A percentile compares a stretch with the other conserved stretches of the same genome.
phyloP scores from a whole-genome alignment of 2,329 filamentous ascomycete genomes.

The Xylariaceae sp. region DNA sequence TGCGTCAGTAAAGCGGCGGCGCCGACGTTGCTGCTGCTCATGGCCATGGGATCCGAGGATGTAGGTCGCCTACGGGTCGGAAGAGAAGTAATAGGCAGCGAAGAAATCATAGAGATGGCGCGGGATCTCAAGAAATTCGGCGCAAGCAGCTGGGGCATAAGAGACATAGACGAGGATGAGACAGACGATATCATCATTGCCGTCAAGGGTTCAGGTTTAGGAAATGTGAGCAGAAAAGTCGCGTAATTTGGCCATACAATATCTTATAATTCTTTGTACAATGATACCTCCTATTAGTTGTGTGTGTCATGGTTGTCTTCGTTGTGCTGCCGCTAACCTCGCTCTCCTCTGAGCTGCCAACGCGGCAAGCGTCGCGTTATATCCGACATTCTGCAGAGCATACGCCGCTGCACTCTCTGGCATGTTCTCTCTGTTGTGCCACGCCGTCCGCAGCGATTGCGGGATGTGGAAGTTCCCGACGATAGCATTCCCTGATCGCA shows the following conservation, averaged over 20 bases:
- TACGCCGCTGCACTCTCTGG: constrained; percentile 44
- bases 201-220: constrained; percentile 87
- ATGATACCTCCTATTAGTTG: constrained; percentile 15
- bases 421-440: constrained; percentile 36
- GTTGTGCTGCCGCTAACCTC: constrained; percentile 30
- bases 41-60: constrained; percentile 98
- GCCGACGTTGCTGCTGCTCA: constrained; percentile 73
- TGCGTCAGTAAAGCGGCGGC: constrained; percentile 70
- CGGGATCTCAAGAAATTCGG: constrained; percentile 86
- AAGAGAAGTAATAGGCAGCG: constrained; percentile 72
- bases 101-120: constrained; percentile 73
- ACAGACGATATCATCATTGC: constrained; percentile 76
- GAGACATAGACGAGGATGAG: constrained; percentile 63
- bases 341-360: constrained; percentile 43
- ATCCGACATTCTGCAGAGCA: constrained; percentile 50
- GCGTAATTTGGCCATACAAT: constrained; percentile 38
- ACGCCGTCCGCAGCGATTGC: constrained; percentile 44
- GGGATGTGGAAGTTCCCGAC: constrained; percentile 50
- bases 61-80: constrained; percentile 82
- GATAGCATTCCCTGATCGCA: constrained; percentile 52
- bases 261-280: constrained; percentile 28
- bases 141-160: constrained; percentile 82
- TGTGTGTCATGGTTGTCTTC: constrained; percentile 22
- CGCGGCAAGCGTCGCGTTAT: constrained; percentile 49
- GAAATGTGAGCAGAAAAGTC: constrained; percentile 91